phyloP scores from a whole-genome alignment of 176 grass and related monocot genomes.

The Carex myosuroides region DNA sequence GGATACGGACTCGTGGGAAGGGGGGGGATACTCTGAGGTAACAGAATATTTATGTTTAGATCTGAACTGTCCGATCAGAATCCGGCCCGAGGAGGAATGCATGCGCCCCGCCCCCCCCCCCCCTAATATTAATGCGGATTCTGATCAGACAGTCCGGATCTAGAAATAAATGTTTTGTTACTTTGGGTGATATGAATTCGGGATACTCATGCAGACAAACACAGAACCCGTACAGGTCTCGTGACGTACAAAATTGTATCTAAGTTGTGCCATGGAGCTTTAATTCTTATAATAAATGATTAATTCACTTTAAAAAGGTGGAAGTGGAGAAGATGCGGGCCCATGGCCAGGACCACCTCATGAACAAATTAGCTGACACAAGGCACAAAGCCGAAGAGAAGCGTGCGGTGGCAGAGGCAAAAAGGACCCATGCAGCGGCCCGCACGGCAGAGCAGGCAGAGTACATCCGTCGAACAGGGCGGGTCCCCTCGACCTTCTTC shows the following conservation, averaged over 20 bases:
- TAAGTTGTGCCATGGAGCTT: neutral
- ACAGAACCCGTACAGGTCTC: neutral
- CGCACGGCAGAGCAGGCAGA: slow-evolving; percentile 62
- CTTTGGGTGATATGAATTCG: too few relatives aligned
- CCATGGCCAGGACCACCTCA: slow-evolving; percentile 59
- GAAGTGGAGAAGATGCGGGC: slow-evolving; percentile 88
- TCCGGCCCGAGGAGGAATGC: too few relatives aligned
- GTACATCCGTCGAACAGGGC: slow-evolving; percentile 71
- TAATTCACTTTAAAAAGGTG: slow-evolving; percentile 36
- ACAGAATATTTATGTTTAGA: too few relatives aligned
- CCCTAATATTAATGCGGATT: too few relatives aligned
- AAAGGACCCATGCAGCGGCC: slow-evolving; percentile 47
- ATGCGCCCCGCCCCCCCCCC: too few relatives aligned
- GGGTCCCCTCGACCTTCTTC: slow-evolving; percentile 47
- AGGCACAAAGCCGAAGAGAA: slow-evolving; percentile 67
- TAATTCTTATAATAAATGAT: neutral
- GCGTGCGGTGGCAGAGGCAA: slow-evolving; percentile 41
- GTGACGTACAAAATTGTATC: neutral
- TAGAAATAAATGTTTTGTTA: too few relatives aligned
- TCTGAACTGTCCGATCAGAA: too few relatives aligned
- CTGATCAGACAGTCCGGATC: too few relatives aligned
- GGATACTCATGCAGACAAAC: neutral
- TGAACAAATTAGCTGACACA: slow-evolving; percentile 58
- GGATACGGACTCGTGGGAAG: too few relatives aligned
- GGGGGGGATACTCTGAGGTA: too few relatives aligned